Conservation (phyloP, 2,329 filamentous ascomycete species). For the Cordyceps farinosa region DNA sequence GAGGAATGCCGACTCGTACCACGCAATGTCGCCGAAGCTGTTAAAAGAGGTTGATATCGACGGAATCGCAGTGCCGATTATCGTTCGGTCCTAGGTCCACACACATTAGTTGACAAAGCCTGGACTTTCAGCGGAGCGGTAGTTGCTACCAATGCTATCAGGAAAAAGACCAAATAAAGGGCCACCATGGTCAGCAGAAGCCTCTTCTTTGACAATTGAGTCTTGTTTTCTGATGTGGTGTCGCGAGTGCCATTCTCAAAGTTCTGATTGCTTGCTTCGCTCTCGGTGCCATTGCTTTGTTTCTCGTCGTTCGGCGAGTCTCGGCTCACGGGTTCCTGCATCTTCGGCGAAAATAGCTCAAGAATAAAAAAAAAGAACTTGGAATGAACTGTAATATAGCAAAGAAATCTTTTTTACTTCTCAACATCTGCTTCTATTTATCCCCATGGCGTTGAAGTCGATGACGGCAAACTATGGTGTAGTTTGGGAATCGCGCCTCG, state of each 20-base stretch:
- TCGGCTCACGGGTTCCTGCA: no score
- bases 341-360: no score
- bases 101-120: not conserved
- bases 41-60: slow-evolving; percentile 26
- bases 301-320: no score
- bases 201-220: not conserved
- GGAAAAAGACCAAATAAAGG: not conserved
- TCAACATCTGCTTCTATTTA: not conserved
- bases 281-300: no score
- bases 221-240: not conserved
- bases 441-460: not conserved
- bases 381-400: no score
- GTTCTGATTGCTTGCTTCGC: not conserved
- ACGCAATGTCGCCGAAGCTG: slow-evolving; percentile 39
- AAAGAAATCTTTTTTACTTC: no score
- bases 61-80: slow-evolving; percentile 20
- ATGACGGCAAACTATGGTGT: not conserved
- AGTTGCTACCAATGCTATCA: not conserved
- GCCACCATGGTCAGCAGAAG: not conserved
- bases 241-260: not conserved
- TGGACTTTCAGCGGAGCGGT: not conserved
- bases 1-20: slow-evolving; percentile 43
- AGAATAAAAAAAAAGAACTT: no score
- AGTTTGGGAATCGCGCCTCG: not conserved
- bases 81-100: slow-evolving; percentile 7